Evolutionary conservation across 176 grass and related monocot genomes (phyloP), one percentile per base, ranked within the genome.

Genomic region (Oryza coarctata): DNA sequence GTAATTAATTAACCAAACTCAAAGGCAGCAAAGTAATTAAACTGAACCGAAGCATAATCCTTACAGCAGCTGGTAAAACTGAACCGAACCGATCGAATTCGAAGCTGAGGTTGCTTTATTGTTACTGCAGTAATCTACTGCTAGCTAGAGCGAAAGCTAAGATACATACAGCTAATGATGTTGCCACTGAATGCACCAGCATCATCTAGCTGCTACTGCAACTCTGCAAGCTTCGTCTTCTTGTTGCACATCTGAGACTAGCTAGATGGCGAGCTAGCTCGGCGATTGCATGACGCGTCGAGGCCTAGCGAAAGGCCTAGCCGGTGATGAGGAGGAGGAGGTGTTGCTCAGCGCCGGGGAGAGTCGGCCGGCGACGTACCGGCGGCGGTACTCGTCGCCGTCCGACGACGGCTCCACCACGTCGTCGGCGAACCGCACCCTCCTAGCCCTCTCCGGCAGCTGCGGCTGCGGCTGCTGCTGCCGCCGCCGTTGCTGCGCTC

Each of bases 391-490:
- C 63, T 88, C 87, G 23, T 87, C 60, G 38, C 81, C 88, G 68
- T 90, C 82, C 6, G 85, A 85, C 9, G 94, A 91, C 22, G 91
- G 91, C 47, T 97, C 89, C 31, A 78, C 82, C 82, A 92, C 69
- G 27, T 94, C 89, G 18, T 86, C 87, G 0, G 91, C 91, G 76
- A 97, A 97, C 57, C 85, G 82, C 79, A 97, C 91, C 73, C 94
- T 94, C 91, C 94, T 97, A 63, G 41, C 82, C 22, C 7, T 62
- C 50, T 12, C 8, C 12, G 25, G 15, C 65, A 17, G 35, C 34
- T 14, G 43, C 0, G 26, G 43, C 49, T 55, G 64, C 63, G 66
- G 1, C 18, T 9, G 31, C 35, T 41, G 20, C 70, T 3, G 49
- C 75, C 6, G 28, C 13, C 0, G 4, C 65, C 0, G 4, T 58